phyloP scores from a whole-genome alignment of 2,329 filamentous ascomycete genomes.

The Didymella sp. region DNA sequence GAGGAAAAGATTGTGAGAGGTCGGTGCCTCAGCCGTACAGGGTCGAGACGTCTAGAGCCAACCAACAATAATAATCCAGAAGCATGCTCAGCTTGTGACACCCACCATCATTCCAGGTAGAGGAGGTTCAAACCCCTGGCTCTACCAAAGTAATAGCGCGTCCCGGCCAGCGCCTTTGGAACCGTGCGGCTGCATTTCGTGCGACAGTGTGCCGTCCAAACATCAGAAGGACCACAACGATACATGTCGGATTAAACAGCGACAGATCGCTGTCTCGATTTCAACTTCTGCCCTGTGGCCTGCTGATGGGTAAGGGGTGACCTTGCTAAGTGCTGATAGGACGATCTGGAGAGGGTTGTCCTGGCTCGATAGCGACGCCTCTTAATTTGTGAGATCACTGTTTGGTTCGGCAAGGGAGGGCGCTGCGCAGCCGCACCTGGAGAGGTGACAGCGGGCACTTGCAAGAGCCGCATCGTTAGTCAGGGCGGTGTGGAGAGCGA shows the following conservation, averaged over 20 bases:
- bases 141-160: slow-evolving; percentile 18
- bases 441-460: slow-evolving; percentile 28
- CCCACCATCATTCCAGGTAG: slow-evolving; percentile 22
- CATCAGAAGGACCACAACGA: slow-evolving; percentile 4
- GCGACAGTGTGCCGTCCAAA: slow-evolving; percentile 1
- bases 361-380: slow-evolving; percentile 24
- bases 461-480: slow-evolving; percentile 30
- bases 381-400: slow-evolving; percentile 24
- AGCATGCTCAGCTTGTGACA: slow-evolving; percentile 21
- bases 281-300: slow-evolving; percentile 4
- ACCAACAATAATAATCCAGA: not conserved
- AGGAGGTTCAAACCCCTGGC: no score
- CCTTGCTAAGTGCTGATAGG: slow-evolving; percentile 9
- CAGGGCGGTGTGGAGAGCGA: slow-evolving; percentile 15
- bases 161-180: slow-evolving; percentile 12
- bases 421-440: slow-evolving; percentile 17
- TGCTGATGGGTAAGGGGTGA: slow-evolving; percentile 4
- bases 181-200: slow-evolving; percentile 10
- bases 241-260: slow-evolving; percentile 4
- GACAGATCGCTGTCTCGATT: not conserved
- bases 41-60: slow-evolving; percentile 1
- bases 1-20: not conserved
- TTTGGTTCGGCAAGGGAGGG: slow-evolving; percentile 20
- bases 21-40: slow-evolving; percentile 6
- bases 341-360: slow-evolving; percentile 18